phyloP scores from a whole-genome alignment of 2,329 filamentous ascomycete species.

The Madurella mycetomatis region DNA sequence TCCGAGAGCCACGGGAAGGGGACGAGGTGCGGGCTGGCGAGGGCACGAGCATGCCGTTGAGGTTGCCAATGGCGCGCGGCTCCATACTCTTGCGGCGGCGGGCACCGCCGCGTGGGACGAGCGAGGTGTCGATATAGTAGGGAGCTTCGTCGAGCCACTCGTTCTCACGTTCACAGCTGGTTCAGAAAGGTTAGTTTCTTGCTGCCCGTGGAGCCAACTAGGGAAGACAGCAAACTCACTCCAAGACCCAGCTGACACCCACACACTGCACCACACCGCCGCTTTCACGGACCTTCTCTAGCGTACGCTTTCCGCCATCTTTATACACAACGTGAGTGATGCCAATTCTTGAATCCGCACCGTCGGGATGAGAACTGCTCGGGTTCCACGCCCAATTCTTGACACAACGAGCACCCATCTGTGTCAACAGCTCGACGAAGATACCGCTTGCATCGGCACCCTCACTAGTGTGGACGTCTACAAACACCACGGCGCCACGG shows the following conservation, averaged over 20 bases:
- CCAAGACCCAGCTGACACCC: constrained; percentile 81
- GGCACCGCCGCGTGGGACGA: constrained; percentile 64
- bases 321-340: constrained; percentile 91
- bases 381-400: constrained; percentile 73
- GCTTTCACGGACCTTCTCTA: constrained; percentile 73
- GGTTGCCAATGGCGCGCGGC: constrained; percentile 63
- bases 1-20: constrained; percentile 33
- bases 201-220: not conserved
- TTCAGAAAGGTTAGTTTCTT: constrained; percentile 27
- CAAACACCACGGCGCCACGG: constrained; percentile 70
- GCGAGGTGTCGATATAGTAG: constrained; percentile 64
- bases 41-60: constrained; percentile 59
- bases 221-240: constrained; percentile 53
- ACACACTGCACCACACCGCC: constrained; percentile 77
- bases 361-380: constrained; percentile 32
- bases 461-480: constrained; percentile 79
- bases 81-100: constrained; percentile 79
- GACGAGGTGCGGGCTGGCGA: constrained; percentile 32
- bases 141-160: constrained; percentile 69
- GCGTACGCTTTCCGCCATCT: constrained; percentile 72
- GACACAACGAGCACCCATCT: constrained; percentile 78
- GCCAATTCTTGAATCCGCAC: constrained; percentile 51
- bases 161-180: constrained; percentile 69
- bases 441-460: constrained; percentile 76
- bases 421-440: constrained; percentile 71